phyloP scores from a whole-genome alignment of 192 early-diverging fungal genomes.

The Podila epicladia region DNA sequence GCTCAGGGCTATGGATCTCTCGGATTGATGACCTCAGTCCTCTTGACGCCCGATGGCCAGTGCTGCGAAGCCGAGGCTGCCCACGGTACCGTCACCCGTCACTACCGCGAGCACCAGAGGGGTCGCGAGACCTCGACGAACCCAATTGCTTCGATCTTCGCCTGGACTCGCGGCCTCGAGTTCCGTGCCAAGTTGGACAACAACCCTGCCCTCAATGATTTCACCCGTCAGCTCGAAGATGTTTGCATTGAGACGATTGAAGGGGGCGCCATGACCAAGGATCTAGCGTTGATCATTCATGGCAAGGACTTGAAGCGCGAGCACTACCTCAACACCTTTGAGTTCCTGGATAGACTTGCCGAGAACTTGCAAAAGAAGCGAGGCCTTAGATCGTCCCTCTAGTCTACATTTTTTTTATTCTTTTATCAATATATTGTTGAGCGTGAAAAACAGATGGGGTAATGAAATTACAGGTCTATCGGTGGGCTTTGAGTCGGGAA shows the following conservation, averaged over 20 bases:
- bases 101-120: constrained; percentile 96
- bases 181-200: constrained; percentile 96
- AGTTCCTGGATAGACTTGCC: constrained; percentile 89
- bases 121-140: constrained; percentile 96
- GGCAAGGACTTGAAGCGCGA: constrained; percentile 81
- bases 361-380: constrained; percentile 59
- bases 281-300: constrained; percentile 94
- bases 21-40: constrained; percentile 96
- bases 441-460: no score
- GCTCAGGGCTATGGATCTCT: constrained; percentile 97
- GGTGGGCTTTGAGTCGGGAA: no score
- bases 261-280: constrained; percentile 95
- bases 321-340: constrained; percentile 88
- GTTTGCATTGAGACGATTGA: constrained; percentile 93
- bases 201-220: constrained; percentile 76
- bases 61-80: constrained; percentile 96
- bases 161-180: constrained; percentile 92
- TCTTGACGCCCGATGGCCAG: constrained; percentile 91
- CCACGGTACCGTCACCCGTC: constrained; percentile 96
- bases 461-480: no score
- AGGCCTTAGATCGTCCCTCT: constrained; percentile 21
- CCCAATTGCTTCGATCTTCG: constrained; percentile 97
- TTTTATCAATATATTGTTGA: neutral
- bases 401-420: neutral
- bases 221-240: constrained; percentile 82